These are phyloP conservation scores for Euphorbia celastroides DNA, from an alignment of 441 rosid species.

Conservation along the genomic window DNA sequence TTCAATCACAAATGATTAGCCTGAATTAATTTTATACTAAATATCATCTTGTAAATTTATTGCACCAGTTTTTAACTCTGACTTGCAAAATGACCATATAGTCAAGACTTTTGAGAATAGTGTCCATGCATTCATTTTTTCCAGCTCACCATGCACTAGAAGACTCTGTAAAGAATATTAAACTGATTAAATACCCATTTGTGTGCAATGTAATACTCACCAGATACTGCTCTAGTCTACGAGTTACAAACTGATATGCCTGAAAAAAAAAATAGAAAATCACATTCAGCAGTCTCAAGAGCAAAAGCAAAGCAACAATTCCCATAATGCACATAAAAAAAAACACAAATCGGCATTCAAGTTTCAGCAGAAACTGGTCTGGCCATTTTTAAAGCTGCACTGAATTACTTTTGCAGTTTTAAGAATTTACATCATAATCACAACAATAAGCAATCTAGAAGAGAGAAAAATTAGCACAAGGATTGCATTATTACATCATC, in stretches of 20 bases:
- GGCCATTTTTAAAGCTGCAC: neutral
- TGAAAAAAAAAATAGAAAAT: constrained; percentile 23
- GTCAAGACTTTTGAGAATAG: neutral
- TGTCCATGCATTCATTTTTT: neutral
- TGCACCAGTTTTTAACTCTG: neutral
- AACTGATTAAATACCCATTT: constrained; percentile 1
- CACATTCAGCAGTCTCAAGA: constrained; percentile 12
- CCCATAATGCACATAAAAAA: neutral
- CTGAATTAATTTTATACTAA: neutral
- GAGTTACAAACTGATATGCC: constrained; percentile 77
- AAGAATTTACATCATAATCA: too few relatives aligned
- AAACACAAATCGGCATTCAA: neutral
- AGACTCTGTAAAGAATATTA: neutral
- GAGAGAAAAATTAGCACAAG: neutral
- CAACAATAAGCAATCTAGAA: neutral
- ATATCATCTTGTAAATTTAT: neutral
- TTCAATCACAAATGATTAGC: neutral
- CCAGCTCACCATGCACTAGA: neutral
- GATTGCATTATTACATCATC: constrained; percentile 62
- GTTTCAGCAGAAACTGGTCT: neutral
- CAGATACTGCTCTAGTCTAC: constrained; percentile 94
- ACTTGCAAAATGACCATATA: neutral
- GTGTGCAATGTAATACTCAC: constrained; percentile 35
- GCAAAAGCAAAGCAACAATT: neutral
- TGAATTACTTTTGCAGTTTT: too few relatives aligned